phyloP scores from a whole-genome alignment of 768 basidiomycete species.

The Termitomyces sp. region DNA sequence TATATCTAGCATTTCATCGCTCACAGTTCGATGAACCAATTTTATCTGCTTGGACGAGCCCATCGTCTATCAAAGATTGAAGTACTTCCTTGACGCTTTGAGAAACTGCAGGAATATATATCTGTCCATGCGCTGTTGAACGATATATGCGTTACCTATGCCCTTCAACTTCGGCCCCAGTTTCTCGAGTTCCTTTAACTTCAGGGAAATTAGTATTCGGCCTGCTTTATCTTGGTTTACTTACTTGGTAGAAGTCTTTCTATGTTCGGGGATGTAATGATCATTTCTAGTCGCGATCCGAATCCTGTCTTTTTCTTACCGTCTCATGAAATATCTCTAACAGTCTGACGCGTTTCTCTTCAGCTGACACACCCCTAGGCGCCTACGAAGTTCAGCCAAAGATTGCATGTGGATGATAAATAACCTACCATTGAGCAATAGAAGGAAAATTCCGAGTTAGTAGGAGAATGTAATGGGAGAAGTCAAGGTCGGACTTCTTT shows the following conservation, averaged over 20 bases:
- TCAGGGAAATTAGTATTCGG: constrained; percentile 1
- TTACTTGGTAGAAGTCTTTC: constrained; percentile 81
- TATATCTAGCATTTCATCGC: constrained; percentile 21
- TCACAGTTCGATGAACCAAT: constrained; percentile 92
- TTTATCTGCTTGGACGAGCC: constrained; percentile 83
- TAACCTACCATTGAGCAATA: constrained; percentile 5
- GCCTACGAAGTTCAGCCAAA: constrained; percentile 35
- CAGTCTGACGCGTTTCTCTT: constrained; percentile 86
- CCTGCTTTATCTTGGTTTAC: not conserved
- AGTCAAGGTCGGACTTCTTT: not conserved
- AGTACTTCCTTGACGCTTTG: constrained; percentile 92
- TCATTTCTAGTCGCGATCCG: not conserved
- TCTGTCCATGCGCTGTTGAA: not conserved
- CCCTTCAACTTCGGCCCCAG: constrained; percentile 85
- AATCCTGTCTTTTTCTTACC: constrained; percentile 31
- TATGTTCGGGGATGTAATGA: constrained; percentile 19
- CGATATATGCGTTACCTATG: constrained; percentile 49
- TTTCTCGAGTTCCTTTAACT: constrained; percentile 93
- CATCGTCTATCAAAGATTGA: constrained; percentile 83
- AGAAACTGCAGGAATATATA: constrained; percentile 46
- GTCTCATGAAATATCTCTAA: constrained; percentile 94
- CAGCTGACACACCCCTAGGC: constrained; percentile 78
- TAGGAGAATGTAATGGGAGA: not conserved
- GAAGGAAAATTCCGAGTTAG: not conserved
- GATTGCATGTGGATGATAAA: not conserved